phyloP scores from a whole-genome alignment of 352 stramenopile genomes.

The Phytophthora brassicae region DNA sequence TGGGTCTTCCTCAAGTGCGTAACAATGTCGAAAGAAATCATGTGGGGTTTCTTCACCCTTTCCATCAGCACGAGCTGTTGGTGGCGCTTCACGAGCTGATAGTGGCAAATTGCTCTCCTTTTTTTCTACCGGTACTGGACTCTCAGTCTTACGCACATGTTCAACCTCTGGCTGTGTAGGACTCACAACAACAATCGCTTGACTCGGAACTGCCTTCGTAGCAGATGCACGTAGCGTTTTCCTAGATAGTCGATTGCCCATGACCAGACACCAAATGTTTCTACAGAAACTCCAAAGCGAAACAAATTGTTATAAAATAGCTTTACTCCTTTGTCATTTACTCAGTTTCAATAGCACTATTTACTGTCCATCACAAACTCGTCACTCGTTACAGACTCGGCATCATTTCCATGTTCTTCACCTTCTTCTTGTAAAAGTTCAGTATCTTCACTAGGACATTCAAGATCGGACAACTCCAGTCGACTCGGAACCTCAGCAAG shows the following conservation, averaged over 20 bases:
- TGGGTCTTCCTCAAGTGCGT: constrained; percentile 22
- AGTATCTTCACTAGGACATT: constrained; percentile 11
- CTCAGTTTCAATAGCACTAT: constrained; percentile 23
- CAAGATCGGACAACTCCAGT: constrained; percentile 26
- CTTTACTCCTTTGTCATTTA: constrained; percentile 3
- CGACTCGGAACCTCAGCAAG: constrained; percentile 19
- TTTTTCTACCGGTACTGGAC: not conserved
- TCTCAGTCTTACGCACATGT: not conserved
- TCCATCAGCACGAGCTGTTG: constrained; percentile 14
- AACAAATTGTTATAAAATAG: constrained; percentile 18
- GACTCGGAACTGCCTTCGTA: not conserved
- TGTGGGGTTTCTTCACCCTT: constrained; percentile 23
- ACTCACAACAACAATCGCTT: not conserved
- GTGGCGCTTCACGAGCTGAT: constrained; percentile 12
- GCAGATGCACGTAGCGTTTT: constrained; percentile 11
- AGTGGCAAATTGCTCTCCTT: not conserved
- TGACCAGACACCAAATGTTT: not conserved
- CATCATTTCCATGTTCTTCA: constrained; percentile 11
- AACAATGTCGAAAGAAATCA: constrained; percentile 27
- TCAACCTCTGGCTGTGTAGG: not conserved
- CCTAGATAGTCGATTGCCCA: constrained; percentile 33
- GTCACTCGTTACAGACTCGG: constrained; percentile 15
- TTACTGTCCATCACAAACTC: constrained; percentile 16
- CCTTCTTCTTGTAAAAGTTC: constrained; percentile 25
- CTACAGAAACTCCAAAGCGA: not conserved